Evolutionary conservation across 148 eudicot genomes (phyloP).

Genomic region (Nepenthes gracilis): DNA sequence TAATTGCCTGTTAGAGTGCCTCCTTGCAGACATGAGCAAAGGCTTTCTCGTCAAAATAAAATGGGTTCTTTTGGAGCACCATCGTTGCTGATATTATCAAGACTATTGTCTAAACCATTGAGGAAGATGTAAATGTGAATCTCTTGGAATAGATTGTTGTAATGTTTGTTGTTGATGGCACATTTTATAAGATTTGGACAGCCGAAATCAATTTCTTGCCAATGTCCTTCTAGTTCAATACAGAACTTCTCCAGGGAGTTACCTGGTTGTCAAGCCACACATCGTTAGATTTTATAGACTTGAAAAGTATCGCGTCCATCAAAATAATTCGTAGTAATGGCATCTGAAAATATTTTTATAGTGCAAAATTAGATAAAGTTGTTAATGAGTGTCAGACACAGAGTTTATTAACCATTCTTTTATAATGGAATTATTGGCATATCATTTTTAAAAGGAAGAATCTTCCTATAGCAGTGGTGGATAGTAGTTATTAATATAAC

Average conservation of each 20-base stretch:
- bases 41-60: conserved; percentile 5
- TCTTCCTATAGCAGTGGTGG: neutral
- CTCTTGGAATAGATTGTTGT: conserved; percentile 1
- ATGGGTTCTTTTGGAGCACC: conserved; percentile 4
- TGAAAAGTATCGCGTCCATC: conserved; percentile 6
- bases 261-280: neutral
- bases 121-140: conserved; percentile 1
- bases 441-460: neutral
- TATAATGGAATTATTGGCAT: neutral
- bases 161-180: conserved; percentile 1
- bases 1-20: neutral
- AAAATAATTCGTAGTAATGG: conserved; percentile 5
- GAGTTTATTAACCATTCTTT: neutral
- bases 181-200: neutral
- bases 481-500: neutral
- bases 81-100: conserved; percentile 4
- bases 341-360: conserved; percentile 4
- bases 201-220: neutral
- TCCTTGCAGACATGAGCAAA: conserved; percentile 2
- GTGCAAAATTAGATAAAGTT: conserved; percentile 2
- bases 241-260: conserved; percentile 1
- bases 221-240: neutral
- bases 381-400: neutral
- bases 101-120: conserved; percentile 4
- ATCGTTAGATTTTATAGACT: conserved; percentile 2